Percentiles rank a stretch among this genome's conserved stretches.
phyloP scores from a whole-genome alignment of 139 green algal species.

The Chloropicon primus region DNA sequence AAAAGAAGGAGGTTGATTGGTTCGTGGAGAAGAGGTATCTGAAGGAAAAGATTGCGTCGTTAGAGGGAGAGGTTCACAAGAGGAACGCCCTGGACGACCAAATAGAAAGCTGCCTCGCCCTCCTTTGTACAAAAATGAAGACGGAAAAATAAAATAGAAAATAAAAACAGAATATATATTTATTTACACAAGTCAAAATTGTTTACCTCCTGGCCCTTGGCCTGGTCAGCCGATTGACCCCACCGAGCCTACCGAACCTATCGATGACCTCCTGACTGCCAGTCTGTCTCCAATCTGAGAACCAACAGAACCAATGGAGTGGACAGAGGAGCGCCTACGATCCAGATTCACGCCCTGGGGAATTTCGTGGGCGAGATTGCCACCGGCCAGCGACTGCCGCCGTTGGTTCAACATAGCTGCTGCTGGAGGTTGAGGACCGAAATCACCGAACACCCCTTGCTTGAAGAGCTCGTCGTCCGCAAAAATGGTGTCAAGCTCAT shows the following conservation, averaged over 20 bases:
- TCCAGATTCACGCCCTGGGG: background rate
- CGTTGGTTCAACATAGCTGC: background rate
- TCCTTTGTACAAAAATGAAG: constrained; percentile 5
- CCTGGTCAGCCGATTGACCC: too few relatives aligned
- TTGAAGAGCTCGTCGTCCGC: background rate
- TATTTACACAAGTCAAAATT: too few relatives aligned
- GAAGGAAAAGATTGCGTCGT: constrained; percentile 26
- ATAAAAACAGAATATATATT: too few relatives aligned
- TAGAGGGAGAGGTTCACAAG: constrained; percentile 19
- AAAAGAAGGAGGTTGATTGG: constrained; percentile 30
- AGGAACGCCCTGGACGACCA: constrained; percentile 24
- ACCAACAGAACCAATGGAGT: background rate
- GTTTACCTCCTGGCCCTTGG: too few relatives aligned
- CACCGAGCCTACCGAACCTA: too few relatives aligned
- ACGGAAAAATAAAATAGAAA: background rate
- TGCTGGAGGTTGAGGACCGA: too few relatives aligned
- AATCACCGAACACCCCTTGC: background rate
- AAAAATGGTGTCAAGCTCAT: background rate
- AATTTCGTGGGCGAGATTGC: too few relatives aligned
- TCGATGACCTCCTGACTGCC: too few relatives aligned
- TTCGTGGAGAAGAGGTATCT: constrained; percentile 32
- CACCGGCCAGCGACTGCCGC: background rate
- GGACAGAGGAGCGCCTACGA: background rate
- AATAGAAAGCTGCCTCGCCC: constrained; percentile 22
- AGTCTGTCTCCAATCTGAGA: too few relatives aligned